Evolutionary conservation across 1,139 yeast genomes (phyloP).

Genomic region (Suhomyces atakaporum): DNA sequence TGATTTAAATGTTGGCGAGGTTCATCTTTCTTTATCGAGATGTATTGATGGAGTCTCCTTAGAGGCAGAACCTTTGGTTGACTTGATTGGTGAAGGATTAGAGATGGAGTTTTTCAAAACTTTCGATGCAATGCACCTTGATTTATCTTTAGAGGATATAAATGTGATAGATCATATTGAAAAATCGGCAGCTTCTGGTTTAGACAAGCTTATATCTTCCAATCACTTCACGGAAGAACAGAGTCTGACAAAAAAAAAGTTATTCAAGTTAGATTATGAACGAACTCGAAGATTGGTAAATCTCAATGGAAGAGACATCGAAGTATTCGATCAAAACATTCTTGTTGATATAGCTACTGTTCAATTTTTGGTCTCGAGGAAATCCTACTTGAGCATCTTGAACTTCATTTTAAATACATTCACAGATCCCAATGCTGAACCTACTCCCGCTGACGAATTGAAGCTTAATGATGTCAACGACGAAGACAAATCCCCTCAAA

Average conservation of each 20-base stretch:
- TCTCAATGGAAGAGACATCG: conserved; percentile 57
- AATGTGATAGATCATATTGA: conserved; percentile 77
- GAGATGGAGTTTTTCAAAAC: conserved; percentile 62
- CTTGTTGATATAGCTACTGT: conserved; percentile 79
- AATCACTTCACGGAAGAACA: conserved; percentile 44
- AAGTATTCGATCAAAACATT: conserved; percentile 77
- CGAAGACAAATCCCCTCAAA: conserved; percentile 64
- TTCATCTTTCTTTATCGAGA: conserved; percentile 64
- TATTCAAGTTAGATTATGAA: conserved; percentile 63
- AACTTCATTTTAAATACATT: conserved; percentile 86
- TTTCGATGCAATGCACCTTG: conserved; percentile 62
- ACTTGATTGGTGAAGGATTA: conserved; percentile 68
- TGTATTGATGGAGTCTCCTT: conserved; percentile 65
- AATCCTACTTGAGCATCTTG: conserved; percentile 72
- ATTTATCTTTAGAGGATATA: conserved; percentile 63
- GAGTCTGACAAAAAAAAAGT: conserved; percentile 35
- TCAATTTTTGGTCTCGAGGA: conserved; percentile 73
- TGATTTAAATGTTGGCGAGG: conserved; percentile 63
- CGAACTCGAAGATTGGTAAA: conserved; percentile 65
- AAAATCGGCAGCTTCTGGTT: conserved; percentile 59
- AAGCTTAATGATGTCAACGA: conserved; percentile 63
- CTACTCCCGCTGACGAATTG: conserved; percentile 65
- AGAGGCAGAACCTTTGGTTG: conserved; percentile 68
- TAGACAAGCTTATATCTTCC: conserved; percentile 72
- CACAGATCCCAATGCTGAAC: conserved; percentile 74